Evolutionary conservation across 495 filamentous ascomycete genomes (phyloP), one percentile per base, ranked within the genome.

Genomic region (Neurospora intermedia): DNA sequence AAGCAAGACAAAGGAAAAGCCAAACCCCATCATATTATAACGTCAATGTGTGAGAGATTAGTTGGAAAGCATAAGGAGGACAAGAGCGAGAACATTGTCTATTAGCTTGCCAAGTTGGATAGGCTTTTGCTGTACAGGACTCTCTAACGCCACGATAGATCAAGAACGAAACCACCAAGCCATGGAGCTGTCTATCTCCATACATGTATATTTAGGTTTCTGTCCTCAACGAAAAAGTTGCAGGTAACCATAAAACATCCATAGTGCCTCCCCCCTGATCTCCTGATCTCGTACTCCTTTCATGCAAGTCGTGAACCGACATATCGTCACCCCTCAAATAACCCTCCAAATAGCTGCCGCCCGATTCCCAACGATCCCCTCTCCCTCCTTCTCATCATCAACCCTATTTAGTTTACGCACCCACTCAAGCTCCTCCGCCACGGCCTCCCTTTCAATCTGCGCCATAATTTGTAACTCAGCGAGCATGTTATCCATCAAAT

Each of bases 381-480:
- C 72, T 16, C 4, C 62, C 11, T 18, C 42, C 13, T 45, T 62
- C 35, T 66, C 45, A 45, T 48, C 79, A 13, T 78, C 76, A 23
- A 77, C 78, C 35, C 81, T 73, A 73, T 86, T 87, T 80, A 86
- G 83, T 66, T 62, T 72, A 73, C 77, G 79, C 69, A 88, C 84
- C 87, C 87, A 88, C 31, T 75, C 76, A 41, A 79, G 79, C 77
- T 88, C 87, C 23, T 79, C 77, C 16, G 73, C 74, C 45, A 81
- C 76, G 7, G 81, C 83, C 71, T 86, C 85, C 38, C 76, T 74
- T 77, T 87, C 84, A 43, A 88, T 84, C 74, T 78, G 75, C 69
- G 79, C 80, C 87, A 88, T 88, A 11, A 82, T 40, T 4, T 73
- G 73, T 59, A 88, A 78, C 76, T 87, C 87, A 23, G 75, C 77